A percentile compares a stretch with the other conserved stretches of the same genome.
Evolutionary conservation across 306 rosid species (phyloP).

Genomic region (Fagus crenata): DNA sequence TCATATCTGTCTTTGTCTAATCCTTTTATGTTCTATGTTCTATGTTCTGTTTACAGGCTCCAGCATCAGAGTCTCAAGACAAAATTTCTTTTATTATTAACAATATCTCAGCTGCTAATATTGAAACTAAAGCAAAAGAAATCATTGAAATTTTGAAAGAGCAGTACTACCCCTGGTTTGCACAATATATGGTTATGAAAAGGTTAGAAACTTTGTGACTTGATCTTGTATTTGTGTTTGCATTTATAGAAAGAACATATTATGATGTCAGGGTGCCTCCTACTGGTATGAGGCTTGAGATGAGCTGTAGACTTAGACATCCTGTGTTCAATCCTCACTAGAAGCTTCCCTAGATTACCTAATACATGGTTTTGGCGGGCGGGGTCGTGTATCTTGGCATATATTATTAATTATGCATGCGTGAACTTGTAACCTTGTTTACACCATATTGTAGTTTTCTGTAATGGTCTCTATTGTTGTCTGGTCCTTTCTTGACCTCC

Average conservation of each 20-base stretch:
- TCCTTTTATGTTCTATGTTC: conserved; percentile 2
- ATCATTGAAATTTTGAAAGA: conserved; percentile 72
- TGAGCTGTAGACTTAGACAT: too few relatives aligned
- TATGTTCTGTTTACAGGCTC: conserved; percentile 61
- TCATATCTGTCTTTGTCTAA: conserved; percentile 18
- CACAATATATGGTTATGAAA: conserved; percentile 98
- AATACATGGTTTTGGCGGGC: too few relatives aligned
- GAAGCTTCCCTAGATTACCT: too few relatives aligned
- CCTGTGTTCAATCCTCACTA: too few relatives aligned
- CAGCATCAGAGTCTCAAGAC: conserved; percentile 94
- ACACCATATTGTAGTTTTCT: not conserved
- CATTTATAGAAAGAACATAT: not conserved
- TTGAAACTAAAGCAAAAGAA: conserved; percentile 79
- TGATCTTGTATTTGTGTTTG: not conserved
- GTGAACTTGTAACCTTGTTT: not conserved
- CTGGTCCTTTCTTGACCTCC: not conserved
- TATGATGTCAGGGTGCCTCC: not conserved
- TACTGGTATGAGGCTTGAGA: too few relatives aligned
- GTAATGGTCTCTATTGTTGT: not conserved
- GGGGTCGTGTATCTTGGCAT: too few relatives aligned
- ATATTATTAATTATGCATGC: not conserved
- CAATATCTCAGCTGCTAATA: conserved; percentile 70
- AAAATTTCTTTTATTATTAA: conserved; percentile 90
- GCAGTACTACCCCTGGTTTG: conserved; percentile 94
- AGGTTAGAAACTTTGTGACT: conserved; percentile 47